Percentiles rank a stretch among this genome's conserved stretches.
These are phyloP conservation scores for Globisporangium parvum DNA, from an alignment of 352 stramenopile species.

Conservation along the genomic window DNA sequence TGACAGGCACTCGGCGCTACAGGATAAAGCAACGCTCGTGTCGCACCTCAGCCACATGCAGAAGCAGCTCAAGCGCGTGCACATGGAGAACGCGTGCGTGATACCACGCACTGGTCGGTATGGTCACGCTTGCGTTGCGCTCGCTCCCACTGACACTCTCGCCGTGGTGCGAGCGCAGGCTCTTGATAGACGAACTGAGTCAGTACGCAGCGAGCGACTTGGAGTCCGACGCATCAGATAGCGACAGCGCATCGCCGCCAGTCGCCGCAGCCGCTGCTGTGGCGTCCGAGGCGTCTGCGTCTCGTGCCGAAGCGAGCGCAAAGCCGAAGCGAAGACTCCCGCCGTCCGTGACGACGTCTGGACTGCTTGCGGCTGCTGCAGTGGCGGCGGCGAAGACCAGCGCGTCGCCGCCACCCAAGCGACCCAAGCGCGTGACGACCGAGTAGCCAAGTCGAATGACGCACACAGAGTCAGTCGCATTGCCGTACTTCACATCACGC, in stretches of 20 bases:
- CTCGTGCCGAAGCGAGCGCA: not conserved
- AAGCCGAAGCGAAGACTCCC: slow-evolving; percentile 12
- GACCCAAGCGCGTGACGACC: too few relatives aligned
- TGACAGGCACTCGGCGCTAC: too few relatives aligned
- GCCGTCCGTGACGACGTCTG: not conserved
- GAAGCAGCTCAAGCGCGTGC: slow-evolving; percentile 17
- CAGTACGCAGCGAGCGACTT: slow-evolving; percentile 37
- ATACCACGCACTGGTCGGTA: not conserved
- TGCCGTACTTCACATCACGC: too few relatives aligned
- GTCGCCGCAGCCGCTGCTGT: not conserved
- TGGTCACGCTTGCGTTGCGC: not conserved
- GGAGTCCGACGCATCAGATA: slow-evolving; percentile 40
- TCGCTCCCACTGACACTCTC: not conserved
- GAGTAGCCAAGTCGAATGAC: too few relatives aligned
- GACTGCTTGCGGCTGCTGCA: not conserved
- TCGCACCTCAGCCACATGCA: slow-evolving; percentile 13
- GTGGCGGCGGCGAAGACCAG: too few relatives aligned
- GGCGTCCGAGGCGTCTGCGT: not conserved
- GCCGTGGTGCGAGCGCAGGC: slow-evolving; percentile 10
- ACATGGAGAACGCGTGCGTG: slow-evolving; percentile 32
- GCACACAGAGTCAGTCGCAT: too few relatives aligned
- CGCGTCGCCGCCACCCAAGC: too few relatives aligned
- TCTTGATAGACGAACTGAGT: slow-evolving; percentile 31
- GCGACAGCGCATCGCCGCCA: slow-evolving; percentile 8
- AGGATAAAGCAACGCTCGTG: slow-evolving; percentile 23